A percentile compares a stretch with the other conserved stretches of the same genome.
phyloP scores from a whole-genome alignment of 75 land plant genomes.

The Selaginella moellendorffii region DNA sequence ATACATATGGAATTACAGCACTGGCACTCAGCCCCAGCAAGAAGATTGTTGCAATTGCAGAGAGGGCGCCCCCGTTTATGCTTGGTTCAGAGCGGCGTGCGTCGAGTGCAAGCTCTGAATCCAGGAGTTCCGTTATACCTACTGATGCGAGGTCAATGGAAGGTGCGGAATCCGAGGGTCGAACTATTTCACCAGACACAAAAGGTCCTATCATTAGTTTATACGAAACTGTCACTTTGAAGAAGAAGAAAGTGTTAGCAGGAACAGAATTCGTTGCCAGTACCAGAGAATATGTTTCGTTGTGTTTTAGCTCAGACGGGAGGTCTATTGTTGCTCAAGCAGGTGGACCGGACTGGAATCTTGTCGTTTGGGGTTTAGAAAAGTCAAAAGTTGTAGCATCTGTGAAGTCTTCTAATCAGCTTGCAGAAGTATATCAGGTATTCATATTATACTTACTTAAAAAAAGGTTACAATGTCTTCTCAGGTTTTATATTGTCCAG shows the following conservation, averaged over 20 bases:
- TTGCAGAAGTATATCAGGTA: conserved; percentile 27
- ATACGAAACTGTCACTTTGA: conserved; percentile 17
- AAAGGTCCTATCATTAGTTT: conserved; percentile 25
- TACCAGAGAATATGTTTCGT: conserved; percentile 20
- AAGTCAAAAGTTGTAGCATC: conserved; percentile 21
- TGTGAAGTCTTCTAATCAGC: conserved; percentile 17
- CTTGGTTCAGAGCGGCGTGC: not conserved
- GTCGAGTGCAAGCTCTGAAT: conserved; percentile 1
- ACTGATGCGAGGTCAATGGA: conserved; percentile 13
- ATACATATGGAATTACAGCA: conserved; percentile 20
- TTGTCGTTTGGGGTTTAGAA: conserved; percentile 25
- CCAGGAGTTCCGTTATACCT: conserved; percentile 2
- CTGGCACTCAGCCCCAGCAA: conserved; percentile 20
- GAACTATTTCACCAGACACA: not conserved
- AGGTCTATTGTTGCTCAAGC: conserved; percentile 6
- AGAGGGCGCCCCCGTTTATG: conserved; percentile 2
- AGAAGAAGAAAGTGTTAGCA: conserved; percentile 17
- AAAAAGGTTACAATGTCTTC: too few relatives aligned
- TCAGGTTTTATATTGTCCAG: conserved; percentile 24
- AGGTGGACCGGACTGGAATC: conserved; percentile 27
- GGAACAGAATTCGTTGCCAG: conserved; percentile 19
- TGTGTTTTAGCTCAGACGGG: conserved; percentile 22
- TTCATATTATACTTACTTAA: too few relatives aligned
- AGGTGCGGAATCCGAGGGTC: conserved; percentile 3
- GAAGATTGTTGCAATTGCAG: conserved; percentile 25